Base-by-base conservation (phyloP, 2,329 filamentous ascomycete genomes). In the Teratosphaeriaceae sp. region DNA sequence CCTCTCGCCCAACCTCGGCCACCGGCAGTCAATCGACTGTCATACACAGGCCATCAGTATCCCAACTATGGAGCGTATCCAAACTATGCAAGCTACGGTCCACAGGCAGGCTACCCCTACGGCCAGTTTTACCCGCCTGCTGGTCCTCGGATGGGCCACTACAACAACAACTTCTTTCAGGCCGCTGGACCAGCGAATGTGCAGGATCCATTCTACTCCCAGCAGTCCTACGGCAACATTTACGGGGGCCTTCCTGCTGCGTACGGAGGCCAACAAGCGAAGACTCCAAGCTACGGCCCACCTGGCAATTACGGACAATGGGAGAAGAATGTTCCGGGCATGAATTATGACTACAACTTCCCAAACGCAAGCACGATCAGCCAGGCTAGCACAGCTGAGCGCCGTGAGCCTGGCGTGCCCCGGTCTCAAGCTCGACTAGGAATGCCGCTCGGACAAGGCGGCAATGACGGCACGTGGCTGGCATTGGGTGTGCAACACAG, bases 261-360 rank as follows among this genome's bases (percentile, higher is more conserved):
- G 5, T 41, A 33, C 15, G 38, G 38, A 5, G 29, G 38, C 15
- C 5, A 4, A 9, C 38, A 8, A 6, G 15, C 19, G 2, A 18
- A 13, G 15, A 31, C 19, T 6, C 18, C 19, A 11, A 23, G 5
- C 9, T 39, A 39, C 37, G 22, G 29, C 19, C 12, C 38, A n/a
- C 4, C 18, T 21, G 16, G 22, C 20, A 23, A n/a, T 18, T 29
- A 27, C 22, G 35, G 20, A 23, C 19, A n/a, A n/a, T n/a, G n/a
- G n/a, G 16, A 8, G 9, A 15, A 30, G 13, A 24, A 27, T 12
- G n/a, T 12, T 18, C n/a, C 19, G 33, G 26, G 13, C 5, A 38
- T 45, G 15, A 45, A 40, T 22, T 45, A 45, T 19, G 42, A 45
- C 30, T 45, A 35, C 24, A 29, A 45, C 31, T 45, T 45, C 21